Percentiles rank a stretch among this genome's conserved stretches.
Conservation (phyloP, 78 protist genomes). For the Dictyostelium brefeldianum region DNA sequence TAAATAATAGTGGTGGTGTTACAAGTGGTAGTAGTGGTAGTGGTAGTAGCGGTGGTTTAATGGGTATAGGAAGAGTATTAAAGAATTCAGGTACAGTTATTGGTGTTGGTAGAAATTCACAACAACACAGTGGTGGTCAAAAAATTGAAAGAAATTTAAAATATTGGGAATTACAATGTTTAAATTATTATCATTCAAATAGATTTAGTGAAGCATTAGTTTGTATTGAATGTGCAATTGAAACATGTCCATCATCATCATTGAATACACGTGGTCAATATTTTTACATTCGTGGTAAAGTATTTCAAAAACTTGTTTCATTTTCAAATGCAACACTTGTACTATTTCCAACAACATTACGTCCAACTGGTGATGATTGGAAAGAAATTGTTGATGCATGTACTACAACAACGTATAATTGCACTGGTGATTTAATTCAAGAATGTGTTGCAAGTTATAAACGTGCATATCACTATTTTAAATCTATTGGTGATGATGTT, state of each 20-base stretch:
- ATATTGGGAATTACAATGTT: constrained; percentile 67
- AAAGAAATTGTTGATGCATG: constrained; percentile 34
- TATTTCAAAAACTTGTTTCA: constrained; percentile 66
- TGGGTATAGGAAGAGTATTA: not conserved
- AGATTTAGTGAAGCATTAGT: constrained; percentile 51
- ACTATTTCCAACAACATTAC: constrained; percentile 68
- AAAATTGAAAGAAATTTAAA: constrained; percentile 63
- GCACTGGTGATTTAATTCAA: constrained; percentile 80
- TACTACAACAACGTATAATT: constrained; percentile 34
- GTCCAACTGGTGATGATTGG: constrained; percentile 61
- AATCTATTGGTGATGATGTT: constrained; percentile 82
- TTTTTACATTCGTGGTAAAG: constrained; percentile 76
- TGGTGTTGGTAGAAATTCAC: not conserved
- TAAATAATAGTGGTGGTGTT: not conserved
- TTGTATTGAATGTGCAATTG: constrained; percentile 79
- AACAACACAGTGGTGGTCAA: constrained; percentile 46
- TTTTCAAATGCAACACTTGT: constrained; percentile 65
- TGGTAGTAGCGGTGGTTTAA: not conserved
- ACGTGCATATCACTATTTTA: constrained; percentile 77
- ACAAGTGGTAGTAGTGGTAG: not conserved
- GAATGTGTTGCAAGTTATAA: constrained; percentile 77
- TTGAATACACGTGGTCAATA: constrained; percentile 73
- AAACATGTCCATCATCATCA: constrained; percentile 53
- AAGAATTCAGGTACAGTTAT: not conserved
- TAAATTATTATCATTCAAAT: constrained; percentile 58